Base-by-base conservation (phyloP, 352 stramenopile species). In the Phytophthora europaea region DNA sequence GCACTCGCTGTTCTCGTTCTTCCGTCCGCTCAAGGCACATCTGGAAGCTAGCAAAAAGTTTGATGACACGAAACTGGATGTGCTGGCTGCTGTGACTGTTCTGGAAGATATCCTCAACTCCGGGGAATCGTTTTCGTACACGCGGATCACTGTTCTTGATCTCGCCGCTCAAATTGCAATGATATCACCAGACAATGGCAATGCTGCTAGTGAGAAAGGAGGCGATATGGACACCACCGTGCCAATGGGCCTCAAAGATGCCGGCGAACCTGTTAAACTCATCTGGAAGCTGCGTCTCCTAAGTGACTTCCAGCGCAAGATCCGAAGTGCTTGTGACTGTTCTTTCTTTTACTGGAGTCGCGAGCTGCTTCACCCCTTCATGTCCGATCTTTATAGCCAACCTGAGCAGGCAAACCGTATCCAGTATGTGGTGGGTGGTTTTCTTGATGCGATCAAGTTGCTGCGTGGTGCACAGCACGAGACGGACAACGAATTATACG, bases 321-420 rank as follows among this genome's bases (percentile, higher is more conserved):
- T 98, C 51, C 76, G 84, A 18, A 83, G 79, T 45, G 92, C 88
- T 3, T 98, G 93, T 70, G 93, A 98, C 74, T 98, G 91, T 69
- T 97, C 92, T 8, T 97, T 98, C 70, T 92, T 98, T 36, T 98
- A 98, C 76, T 98, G 95, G 87, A 96, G 94, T 66, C 85, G 88
- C 3, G 93, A 98, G 75, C 65, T 98, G 20, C 73, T 98, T 18
- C 82, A 94, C 48, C 83, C 84, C 3, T 97, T 98, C 75, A 65
- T 98, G 43, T 79, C 88, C 51, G 83, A 91, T 75, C 72, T 98
- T 34, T 98, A 97, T 67, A 75, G 69, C 33, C 79, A 91, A 66
- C 87, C 90, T 10, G 90, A 95, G 67, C 87, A 96, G 62, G 87
- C 82, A 28, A 94, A 92, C 63, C 87, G 90, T 43, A 90, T 96